Evolutionary conservation across 192 early-diverging fungal species (phyloP).

Genomic region (Phycomyces blakesleeanus): DNA sequence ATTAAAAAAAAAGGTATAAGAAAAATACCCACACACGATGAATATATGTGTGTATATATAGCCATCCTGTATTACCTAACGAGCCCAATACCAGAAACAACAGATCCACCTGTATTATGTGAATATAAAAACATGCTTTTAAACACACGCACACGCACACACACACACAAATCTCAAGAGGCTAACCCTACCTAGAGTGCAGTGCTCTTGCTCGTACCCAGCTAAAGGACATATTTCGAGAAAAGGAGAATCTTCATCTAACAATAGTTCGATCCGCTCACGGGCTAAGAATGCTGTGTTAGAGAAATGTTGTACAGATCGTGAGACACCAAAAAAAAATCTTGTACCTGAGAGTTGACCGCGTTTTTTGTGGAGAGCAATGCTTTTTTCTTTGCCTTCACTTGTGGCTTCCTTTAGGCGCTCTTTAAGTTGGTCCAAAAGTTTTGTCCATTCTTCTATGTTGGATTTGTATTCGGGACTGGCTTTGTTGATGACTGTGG

Average conservation of each 20-base stretch:
- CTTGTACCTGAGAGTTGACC: slow-evolving; percentile 56
- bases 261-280: slow-evolving; percentile 53
- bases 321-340: no score
- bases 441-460: slow-evolving; percentile 47
- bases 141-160: no score
- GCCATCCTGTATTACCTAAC: slow-evolving; percentile 47
- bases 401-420: slow-evolving; percentile 47
- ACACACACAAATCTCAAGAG: neutral
- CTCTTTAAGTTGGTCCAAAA: slow-evolving; percentile 49
- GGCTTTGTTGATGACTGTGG: slow-evolving; percentile 42
- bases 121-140: no score
- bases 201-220: slow-evolving; percentile 58
- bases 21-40: no score
- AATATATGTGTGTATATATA: neutral
- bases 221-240: slow-evolving; percentile 59
- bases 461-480: slow-evolving; percentile 54
- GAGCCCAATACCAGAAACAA: slow-evolving; percentile 62
- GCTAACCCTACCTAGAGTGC: slow-evolving; percentile 43
- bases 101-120: slow-evolving; percentile 47
- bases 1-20: no score
- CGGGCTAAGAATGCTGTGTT: slow-evolving; percentile 35
- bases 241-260: slow-evolving; percentile 65
- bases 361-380: slow-evolving; percentile 52
- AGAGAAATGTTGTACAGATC: no score
- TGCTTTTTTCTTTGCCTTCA: slow-evolving; percentile 44